Percentiles rank a stretch among this genome's conserved stretches.
Evolutionary conservation across 257 asterid species (phyloP).

Genomic region (Jacaranda copaia): DNA sequence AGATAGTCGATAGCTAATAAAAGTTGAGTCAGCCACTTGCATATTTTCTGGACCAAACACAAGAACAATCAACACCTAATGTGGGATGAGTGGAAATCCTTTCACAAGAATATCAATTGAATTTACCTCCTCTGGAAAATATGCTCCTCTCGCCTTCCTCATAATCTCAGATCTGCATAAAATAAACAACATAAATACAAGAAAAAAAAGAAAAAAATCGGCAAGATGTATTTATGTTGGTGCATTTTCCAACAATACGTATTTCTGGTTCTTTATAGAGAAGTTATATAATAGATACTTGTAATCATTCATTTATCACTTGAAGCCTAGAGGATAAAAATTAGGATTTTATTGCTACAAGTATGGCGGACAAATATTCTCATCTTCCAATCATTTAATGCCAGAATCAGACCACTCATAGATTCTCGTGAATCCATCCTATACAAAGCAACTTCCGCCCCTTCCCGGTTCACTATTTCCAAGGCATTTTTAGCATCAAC

Average conservation of each 20-base stretch:
- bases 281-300: no score
- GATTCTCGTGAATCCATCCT: no score
- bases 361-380: no score
- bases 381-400: no score
- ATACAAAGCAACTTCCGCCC: no score
- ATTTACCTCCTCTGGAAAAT: slow-evolving; percentile 89
- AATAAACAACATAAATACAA: slow-evolving; percentile 15
- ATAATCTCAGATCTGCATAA: slow-evolving; percentile 68
- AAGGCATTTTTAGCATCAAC: neutral
- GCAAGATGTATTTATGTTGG: neutral
- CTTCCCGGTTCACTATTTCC: neutral
- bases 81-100: neutral
- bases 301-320: no score
- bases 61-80: slow-evolving; percentile 19
- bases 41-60: slow-evolving; percentile 69
- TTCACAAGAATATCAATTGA: slow-evolving; percentile 27
- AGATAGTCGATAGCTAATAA: slow-evolving; percentile 82
- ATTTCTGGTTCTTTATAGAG: no score
- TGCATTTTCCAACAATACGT: no score
- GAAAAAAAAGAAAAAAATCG: slow-evolving; percentile 4
- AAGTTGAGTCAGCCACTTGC: slow-evolving; percentile 96
- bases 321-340: no score
- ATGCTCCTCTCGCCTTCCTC: slow-evolving; percentile 78
- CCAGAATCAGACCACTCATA: no score
- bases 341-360: no score